A percentile compares a stretch with the other conserved stretches of the same genome.
These are phyloP conservation scores for Cicer cuneatum DNA, from an alignment of 306 rosid species.

Conservation along the genomic window DNA sequence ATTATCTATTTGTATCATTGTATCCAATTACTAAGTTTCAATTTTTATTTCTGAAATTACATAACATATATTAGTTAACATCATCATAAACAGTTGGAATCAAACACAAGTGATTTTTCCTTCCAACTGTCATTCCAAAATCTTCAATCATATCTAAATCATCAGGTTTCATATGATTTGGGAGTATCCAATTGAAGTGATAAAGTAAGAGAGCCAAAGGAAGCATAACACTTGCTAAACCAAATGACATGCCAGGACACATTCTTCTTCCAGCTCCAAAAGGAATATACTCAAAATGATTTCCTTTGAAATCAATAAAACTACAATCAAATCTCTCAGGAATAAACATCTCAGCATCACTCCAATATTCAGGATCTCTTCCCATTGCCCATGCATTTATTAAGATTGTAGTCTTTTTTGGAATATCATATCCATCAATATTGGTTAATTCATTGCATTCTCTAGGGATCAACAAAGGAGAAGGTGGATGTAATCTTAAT, in stretches of 20 bases:
- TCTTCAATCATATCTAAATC: background rate
- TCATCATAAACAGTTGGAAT: background rate
- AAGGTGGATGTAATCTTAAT: constrained; percentile 3
- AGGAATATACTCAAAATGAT: constrained; percentile 5
- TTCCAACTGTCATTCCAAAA: background rate
- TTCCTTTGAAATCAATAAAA: constrained; percentile 6
- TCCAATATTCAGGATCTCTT: constrained; percentile 32
- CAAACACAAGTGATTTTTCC: background rate
- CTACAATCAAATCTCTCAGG: constrained; percentile 30
- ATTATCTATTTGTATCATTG: background rate
- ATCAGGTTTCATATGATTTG: background rate
- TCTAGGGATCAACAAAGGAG: constrained; percentile 3
- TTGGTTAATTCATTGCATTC: background rate
- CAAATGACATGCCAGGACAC: background rate
- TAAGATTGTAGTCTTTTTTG: background rate
- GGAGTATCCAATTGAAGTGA: background rate
- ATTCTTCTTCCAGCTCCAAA: constrained; percentile 24
- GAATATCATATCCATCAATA: background rate
- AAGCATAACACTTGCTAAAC: background rate
- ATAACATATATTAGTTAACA: too few relatives aligned
- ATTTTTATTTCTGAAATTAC: too few relatives aligned
- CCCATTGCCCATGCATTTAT: constrained; percentile 25
- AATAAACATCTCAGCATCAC: constrained; percentile 12
- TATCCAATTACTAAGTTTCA: too few relatives aligned
- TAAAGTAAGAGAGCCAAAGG: background rate